phyloP scores from a whole-genome alignment of 2,329 filamentous ascomycete genomes.

The Penicillium sp. region DNA sequence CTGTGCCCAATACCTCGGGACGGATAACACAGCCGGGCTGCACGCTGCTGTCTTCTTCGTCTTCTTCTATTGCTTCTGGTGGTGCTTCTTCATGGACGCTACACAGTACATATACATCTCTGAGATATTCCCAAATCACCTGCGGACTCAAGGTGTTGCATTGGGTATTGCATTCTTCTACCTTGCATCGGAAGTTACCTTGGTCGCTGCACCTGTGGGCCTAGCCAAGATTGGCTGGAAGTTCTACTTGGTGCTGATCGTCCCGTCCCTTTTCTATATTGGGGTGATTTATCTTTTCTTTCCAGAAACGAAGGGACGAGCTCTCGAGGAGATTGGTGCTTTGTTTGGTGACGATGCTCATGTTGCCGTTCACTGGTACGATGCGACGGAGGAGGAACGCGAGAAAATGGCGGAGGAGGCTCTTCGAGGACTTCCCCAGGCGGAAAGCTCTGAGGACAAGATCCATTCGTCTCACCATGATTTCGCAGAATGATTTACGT shows the following conservation, averaged over 20 bases:
- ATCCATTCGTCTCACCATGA: background rate
- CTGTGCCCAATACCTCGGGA: slow-evolving; percentile 35
- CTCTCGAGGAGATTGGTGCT: slow-evolving; percentile 38
- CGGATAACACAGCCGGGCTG: slow-evolving; percentile 34
- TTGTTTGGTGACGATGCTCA: slow-evolving; percentile 33
- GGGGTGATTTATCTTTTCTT: slow-evolving; percentile 35
- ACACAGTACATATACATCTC: slow-evolving; percentile 45
- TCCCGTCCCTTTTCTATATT: slow-evolving; percentile 33
- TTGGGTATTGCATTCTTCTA: slow-evolving; percentile 39
- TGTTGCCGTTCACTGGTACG: slow-evolving; percentile 9
- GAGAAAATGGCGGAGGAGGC: slow-evolving; percentile 4
- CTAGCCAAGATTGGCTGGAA: slow-evolving; percentile 35
- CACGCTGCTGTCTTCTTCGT: slow-evolving; percentile 43
- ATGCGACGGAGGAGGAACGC: slow-evolving; percentile 6
- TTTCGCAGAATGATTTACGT: background rate
- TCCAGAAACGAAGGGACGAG: slow-evolving; percentile 38
- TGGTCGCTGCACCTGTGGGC: slow-evolving; percentile 35
- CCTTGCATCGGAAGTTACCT: slow-evolving; percentile 34
- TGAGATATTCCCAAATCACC: slow-evolving; percentile 45
- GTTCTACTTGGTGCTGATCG: slow-evolving; percentile 41
- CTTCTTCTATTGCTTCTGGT: slow-evolving; percentile 43
- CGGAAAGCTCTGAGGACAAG: background rate
- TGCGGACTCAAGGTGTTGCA: slow-evolving; percentile 40
- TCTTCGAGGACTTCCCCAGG: background rate
- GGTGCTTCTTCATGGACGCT: slow-evolving; percentile 44